Evolutionary conservation across 805 yeast species (phyloP), one percentile per base, ranked within the genome.

Genomic region (Teunomyces barrocoloradensis): DNA sequence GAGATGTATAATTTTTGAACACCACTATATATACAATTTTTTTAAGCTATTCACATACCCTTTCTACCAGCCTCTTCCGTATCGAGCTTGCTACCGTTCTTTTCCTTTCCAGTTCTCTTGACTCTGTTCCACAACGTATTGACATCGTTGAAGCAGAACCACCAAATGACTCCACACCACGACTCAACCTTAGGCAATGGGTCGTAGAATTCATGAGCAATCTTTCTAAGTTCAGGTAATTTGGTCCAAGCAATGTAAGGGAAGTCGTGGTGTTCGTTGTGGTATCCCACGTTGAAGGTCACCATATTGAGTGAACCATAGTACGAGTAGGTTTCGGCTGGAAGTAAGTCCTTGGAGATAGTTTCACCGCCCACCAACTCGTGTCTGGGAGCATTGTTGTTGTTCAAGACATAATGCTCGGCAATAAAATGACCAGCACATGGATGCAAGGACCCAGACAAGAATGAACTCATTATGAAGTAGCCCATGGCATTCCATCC

Each of bases 391-490:
- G 65, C 62, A 33, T 88, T 85, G 53, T 82, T 72, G 28, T 70
- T 73, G 54, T 71, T 71, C 64, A 89, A 74, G 11, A 89, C 81
- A 61, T 88, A 89, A 64, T 90, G 97, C 63, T 90, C 97, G n/a
- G 96, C 92, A 53, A 90, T 88, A 67, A 90, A 90, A 69, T 90
- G 97, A 17, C 97, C 97, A 1, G 97, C 96, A 50, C 89, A 84
- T 23, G 97, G 97, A 61, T 90, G 97, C 61, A 88, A 73, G 0
- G 96, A 87, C 2, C 97, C 97, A 0, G 96, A 96, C 44, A 90
- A 70, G 61, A 90, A 88, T 0, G 95, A 84, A 34, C 91, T 83
- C 64, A 85, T 69, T 21, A 90, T 61, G 53, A 90, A 79, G 64
- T 90, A 90, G 35, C 69, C 60, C 36, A 87, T 64, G 0, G 94